Base-by-base conservation (phyloP, 176 grass and related monocot species). In the Oryza coarctata region DNA sequence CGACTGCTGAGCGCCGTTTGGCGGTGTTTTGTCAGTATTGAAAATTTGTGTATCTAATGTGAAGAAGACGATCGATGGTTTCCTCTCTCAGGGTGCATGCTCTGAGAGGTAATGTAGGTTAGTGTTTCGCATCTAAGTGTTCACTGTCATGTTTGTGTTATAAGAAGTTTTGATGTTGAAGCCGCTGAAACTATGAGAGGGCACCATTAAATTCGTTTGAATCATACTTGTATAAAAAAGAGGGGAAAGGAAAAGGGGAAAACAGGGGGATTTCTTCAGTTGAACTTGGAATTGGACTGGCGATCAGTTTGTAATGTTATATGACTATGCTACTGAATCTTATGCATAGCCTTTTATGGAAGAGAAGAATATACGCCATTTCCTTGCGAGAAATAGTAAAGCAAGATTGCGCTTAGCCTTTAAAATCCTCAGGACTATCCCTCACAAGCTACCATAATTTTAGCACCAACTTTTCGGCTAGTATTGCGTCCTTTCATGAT, bases 1-100 rank as follows among this genome's bases (percentile, higher is more conserved):
- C 38, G 90, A 94, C 78, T 98, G 95, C 75, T 98, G 87, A 90
- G 58, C 10, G 17, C 47, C 29, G 61, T 13, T 82, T 74, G 73
- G 58, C 72, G 72, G 27, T 57, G 27, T 49, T 67, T 67, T 34
- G 69, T 8, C 25, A 34, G 7, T 55, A 27, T 26, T 65, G 66
- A 72, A 11, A n/a, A 25, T 22, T 33, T 63, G 4, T 70, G 25
- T 44, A 12, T 71, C 63, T 65, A 40, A 74, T 62, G 58, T 52
- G 41, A 73, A 60, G 75, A 79, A 67, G 75, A 79, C 65, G 26
- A 47, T 13, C 18, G 5, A 26, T 58, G 81, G 30, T 85, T 78
- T 80, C 41, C 25, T 71, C 73, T 57, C 43, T 76, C 52, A 57
- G 63, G n/a, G 66, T 26, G n/a, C 66, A 38, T 13, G 13, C 49